A percentile compares a stretch with the other conserved stretches of the same genome.
These are phyloP conservation scores for Scedosporium dehoogii DNA, from an alignment of 2,329 filamentous ascomycete species.

Conservation along the genomic window DNA sequence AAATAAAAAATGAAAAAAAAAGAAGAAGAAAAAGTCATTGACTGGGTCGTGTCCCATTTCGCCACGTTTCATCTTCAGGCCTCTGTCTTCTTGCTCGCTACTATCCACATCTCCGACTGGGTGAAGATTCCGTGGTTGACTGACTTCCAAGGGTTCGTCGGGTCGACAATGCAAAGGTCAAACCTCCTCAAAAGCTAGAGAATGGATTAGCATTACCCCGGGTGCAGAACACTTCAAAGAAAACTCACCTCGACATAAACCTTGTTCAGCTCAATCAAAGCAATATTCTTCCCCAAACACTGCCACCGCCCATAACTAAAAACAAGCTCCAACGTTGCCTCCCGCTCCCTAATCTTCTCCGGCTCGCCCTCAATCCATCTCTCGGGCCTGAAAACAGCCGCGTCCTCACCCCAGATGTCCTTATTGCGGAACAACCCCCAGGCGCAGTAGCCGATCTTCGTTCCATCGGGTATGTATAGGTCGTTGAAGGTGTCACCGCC, in stretches of 20 bases:
- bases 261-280: constrained; percentile 29
- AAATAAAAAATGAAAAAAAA: too few relatives aligned
- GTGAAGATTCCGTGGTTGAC: constrained; percentile 16
- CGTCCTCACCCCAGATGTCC: constrained; percentile 24
- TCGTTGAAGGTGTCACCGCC: constrained; percentile 22
- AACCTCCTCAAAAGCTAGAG: constrained; percentile 17
- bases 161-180: constrained; percentile 17
- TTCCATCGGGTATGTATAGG: constrained; percentile 21
- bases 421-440: constrained; percentile 24
- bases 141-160: constrained; percentile 18
- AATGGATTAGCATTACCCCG: neutral
- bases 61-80: too few relatives aligned
- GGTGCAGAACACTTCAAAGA: neutral
- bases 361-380: constrained; percentile 24
- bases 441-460: constrained; percentile 21
- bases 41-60: too few relatives aligned
- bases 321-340: constrained; percentile 25
- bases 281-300: constrained; percentile 28
- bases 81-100: neutral
- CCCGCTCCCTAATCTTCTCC: constrained; percentile 22
- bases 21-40: too few relatives aligned
- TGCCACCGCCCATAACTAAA: constrained; percentile 29
- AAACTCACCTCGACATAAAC: constrained; percentile 27
- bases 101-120: constrained; percentile 9
- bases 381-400: constrained; percentile 23